A percentile compares a stretch with the other conserved stretches of the same genome.
Evolutionary conservation across 768 basidiomycete genomes (phyloP).

Genomic region (Rossbeevera mucosa): DNA sequence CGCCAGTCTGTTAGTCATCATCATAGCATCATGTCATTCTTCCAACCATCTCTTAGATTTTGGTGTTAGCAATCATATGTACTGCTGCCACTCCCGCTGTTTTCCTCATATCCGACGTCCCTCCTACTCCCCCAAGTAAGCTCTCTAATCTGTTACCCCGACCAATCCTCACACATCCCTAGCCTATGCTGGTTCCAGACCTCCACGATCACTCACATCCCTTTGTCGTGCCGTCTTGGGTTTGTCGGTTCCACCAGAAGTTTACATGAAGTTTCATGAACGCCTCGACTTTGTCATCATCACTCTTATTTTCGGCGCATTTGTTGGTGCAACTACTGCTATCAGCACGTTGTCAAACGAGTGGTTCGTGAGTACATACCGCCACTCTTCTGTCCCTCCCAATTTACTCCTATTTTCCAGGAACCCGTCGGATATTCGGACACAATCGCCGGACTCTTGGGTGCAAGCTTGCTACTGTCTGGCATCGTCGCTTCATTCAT

Average conservation of each 20-base stretch:
- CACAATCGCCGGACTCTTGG: slow-evolving; percentile 63
- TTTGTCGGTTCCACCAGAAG: slow-evolving; percentile 34
- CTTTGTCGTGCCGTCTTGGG: slow-evolving; percentile 54
- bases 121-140: slow-evolving; percentile 78
- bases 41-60: slow-evolving; percentile 39
- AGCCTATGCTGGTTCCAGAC: slow-evolving; percentile 68
- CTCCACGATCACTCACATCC: slow-evolving; percentile 49
- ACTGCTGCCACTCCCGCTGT: slow-evolving; percentile 57
- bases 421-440: slow-evolving; percentile 69
- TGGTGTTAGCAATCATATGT: slow-evolving; percentile 67
- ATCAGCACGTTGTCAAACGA: slow-evolving; percentile 66
- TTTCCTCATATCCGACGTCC: slow-evolving; percentile 54
- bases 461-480: slow-evolving; percentile 60
- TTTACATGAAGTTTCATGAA: slow-evolving; percentile 60
- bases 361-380: slow-evolving; percentile 52
- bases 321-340: slow-evolving; percentile 61
- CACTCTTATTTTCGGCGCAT: slow-evolving; percentile 53
- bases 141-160: neutral
- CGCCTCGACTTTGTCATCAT: slow-evolving; percentile 68
- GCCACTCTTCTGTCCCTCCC: neutral
- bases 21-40: neutral
- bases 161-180: neutral
- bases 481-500: slow-evolving; percentile 67
- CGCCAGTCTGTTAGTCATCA: slow-evolving; percentile 54
- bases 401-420: slow-evolving; percentile 32